These are phyloP conservation scores for Pyrus pyrifolia DNA, from an alignment of 306 rosid species.

Conservation along the genomic window DNA sequence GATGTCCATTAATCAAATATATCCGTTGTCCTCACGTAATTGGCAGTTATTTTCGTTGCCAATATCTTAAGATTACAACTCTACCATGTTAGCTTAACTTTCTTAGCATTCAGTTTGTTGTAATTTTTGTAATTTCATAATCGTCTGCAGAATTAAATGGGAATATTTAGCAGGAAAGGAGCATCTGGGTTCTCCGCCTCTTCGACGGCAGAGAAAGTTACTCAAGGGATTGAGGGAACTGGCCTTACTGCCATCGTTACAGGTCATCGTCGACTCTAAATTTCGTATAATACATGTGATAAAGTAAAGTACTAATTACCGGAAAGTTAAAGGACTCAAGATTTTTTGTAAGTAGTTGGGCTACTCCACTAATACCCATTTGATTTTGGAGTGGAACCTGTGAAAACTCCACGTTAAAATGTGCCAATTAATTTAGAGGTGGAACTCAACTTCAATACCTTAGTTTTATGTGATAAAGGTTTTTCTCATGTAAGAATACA, in stretches of 20 bases:
- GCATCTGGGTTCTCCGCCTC: slow-evolving; percentile 50
- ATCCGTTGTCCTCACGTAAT: background rate
- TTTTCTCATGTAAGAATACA: background rate
- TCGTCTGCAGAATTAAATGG: slow-evolving; percentile 20
- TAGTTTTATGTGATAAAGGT: background rate
- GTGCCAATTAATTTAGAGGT: too few species aligned
- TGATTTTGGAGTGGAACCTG: too few species aligned
- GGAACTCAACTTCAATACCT: too few species aligned
- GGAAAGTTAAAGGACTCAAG: too few species aligned
- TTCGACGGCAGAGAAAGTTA: slow-evolving; percentile 63
- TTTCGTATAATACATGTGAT: too few species aligned
- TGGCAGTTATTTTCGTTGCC: background rate
- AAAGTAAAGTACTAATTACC: too few species aligned
- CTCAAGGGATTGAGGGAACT: slow-evolving; percentile 46
- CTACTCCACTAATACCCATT: too few species aligned
- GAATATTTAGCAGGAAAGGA: slow-evolving; percentile 48
- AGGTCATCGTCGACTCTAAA: slow-evolving; percentile 20
- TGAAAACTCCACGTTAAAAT: too few species aligned
- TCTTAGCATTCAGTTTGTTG: background rate
- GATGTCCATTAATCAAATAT: background rate
- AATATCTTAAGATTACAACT: background rate
- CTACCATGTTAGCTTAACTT: background rate
- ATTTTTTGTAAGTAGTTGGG: too few species aligned
- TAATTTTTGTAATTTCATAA: background rate
- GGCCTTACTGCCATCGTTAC: slow-evolving; percentile 66